Percentiles rank a stretch among this genome's conserved stretches.
These are phyloP conservation scores for Cairneyella variabilis DNA, from an alignment of 495 filamentous ascomycete species.

Conservation along the genomic window DNA sequence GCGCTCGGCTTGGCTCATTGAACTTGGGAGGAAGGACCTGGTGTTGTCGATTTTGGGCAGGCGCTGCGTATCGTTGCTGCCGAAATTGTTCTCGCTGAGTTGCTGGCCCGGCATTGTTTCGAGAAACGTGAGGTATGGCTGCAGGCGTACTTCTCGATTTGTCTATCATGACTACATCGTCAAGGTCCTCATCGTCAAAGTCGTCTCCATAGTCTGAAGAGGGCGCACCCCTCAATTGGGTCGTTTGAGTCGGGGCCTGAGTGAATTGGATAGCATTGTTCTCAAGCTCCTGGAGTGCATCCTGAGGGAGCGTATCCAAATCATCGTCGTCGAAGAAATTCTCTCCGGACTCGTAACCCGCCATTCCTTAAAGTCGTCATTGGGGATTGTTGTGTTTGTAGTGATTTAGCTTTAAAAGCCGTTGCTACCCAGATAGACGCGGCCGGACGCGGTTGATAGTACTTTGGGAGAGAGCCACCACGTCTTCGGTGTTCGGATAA, in stretches of 20 bases:
- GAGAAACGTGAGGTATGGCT: conserved; percentile 15
- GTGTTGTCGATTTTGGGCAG: neutral
- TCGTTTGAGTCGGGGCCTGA: conserved; percentile 31
- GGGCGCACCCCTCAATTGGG: conserved; percentile 12
- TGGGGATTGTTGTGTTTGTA: no score
- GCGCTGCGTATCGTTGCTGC: conserved; percentile 29
- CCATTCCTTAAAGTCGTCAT: conserved; percentile 53
- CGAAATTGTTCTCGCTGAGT: conserved; percentile 31
- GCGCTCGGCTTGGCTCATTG: conserved; percentile 6
- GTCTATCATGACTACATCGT: conserved; percentile 39
- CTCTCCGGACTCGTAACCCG: conserved; percentile 53
- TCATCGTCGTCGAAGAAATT: conserved; percentile 57
- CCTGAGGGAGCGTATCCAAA: conserved; percentile 51
- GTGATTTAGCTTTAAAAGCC: no score
- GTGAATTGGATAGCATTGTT: conserved; percentile 51
- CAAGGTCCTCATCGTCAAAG: conserved; percentile 53
- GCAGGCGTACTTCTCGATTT: conserved; percentile 27
- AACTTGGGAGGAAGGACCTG: conserved; percentile 4
- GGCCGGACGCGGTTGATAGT: no score
- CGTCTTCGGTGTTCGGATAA: neutral
- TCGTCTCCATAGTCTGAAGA: conserved; percentile 50
- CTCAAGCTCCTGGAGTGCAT: conserved; percentile 50
- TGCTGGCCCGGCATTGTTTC: conserved; percentile 14
- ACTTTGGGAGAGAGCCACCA: no score
- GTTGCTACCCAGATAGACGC: no score